A percentile compares a stretch with the other conserved stretches of the same genome.
Conservation (phyloP, 1,284 basidiomycete species). For the Flammula alnicola region DNA sequence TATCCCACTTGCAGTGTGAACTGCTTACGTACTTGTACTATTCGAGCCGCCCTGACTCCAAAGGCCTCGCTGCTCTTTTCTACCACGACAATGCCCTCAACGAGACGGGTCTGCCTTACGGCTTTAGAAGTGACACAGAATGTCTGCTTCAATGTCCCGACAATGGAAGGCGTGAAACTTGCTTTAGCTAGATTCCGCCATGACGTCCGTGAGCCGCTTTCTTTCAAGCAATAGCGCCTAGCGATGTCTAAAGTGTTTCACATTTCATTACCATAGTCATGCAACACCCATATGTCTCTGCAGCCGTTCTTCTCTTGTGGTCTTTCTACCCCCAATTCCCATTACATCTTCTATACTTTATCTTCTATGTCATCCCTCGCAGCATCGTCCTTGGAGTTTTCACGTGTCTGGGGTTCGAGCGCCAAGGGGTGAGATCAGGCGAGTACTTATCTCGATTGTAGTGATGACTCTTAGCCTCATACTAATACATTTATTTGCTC, state of each 20-base stretch:
- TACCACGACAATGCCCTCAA: conserved; percentile 14
- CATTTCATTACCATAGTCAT: conserved; percentile 11
- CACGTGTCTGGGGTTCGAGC: conserved; percentile 21
- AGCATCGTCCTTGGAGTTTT: conserved; percentile 18
- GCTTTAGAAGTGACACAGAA: conserved; percentile 14
- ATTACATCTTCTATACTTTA: conserved; percentile 20
- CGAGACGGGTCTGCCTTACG: conserved; percentile 18
- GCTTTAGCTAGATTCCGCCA: conserved; percentile 15
- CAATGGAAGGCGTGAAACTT: conserved; percentile 17
- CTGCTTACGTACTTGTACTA: too few species aligned
- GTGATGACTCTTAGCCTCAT: neutral
- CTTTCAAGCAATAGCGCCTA: neutral
- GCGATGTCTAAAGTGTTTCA: neutral
- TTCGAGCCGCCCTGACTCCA: too few species aligned
- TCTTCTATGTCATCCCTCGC: conserved; percentile 20
- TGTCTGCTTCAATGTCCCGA: conserved; percentile 16
- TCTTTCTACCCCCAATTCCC: conserved; percentile 24
- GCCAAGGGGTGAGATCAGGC: conserved; percentile 18
- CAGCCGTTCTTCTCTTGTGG: conserved; percentile 22
- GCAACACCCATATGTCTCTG: conserved; percentile 20
- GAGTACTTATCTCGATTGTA: neutral
- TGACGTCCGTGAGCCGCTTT: conserved; percentile 19
- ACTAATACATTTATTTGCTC: neutral
- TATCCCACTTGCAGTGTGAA: too few species aligned
- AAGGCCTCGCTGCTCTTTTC: too few species aligned